Conservation (phyloP, 805 yeast genomes). For the Wickerhamomyces mucosus region DNA sequence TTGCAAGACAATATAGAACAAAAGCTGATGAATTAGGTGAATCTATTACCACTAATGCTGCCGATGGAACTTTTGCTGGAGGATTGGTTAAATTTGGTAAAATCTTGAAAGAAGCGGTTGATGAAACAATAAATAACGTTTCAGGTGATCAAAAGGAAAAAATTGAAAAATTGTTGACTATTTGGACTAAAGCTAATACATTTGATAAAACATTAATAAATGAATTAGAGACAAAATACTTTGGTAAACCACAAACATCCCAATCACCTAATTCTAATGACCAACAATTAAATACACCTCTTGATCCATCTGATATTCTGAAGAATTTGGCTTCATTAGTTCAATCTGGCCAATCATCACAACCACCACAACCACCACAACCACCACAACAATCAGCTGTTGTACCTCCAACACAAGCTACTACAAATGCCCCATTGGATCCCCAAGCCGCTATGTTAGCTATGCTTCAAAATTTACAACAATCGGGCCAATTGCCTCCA, state of each 20-base stretch:
- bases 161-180: constrained; percentile 75
- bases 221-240: constrained; percentile 48
- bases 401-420: constrained; percentile 7
- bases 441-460: constrained; percentile 35
- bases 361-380: constrained; percentile 6
- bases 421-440: constrained; percentile 16
- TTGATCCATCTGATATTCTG: constrained; percentile 53
- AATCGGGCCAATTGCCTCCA: constrained; percentile 15
- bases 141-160: constrained; percentile 57
- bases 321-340: constrained; percentile 56
- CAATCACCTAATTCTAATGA: constrained; percentile 16
- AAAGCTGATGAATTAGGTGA: constrained; percentile 52
- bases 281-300: too few species aligned
- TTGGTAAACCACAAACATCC: constrained; percentile 25
- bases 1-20: constrained; percentile 78
- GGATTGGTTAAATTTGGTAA: constrained; percentile 60
- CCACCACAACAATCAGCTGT: constrained; percentile 16
- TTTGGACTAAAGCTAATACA: constrained; percentile 84
- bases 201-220: constrained; percentile 51
- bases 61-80: constrained; percentile 65
- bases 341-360: constrained; percentile 2
- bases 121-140: constrained; percentile 50
- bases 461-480: constrained; percentile 26
- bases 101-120: constrained; percentile 52
- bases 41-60: constrained; percentile 37